phyloP scores from a whole-genome alignment of 225 moss, liverwort and hornwort species.

The Sphagnum tenellum region DNA sequence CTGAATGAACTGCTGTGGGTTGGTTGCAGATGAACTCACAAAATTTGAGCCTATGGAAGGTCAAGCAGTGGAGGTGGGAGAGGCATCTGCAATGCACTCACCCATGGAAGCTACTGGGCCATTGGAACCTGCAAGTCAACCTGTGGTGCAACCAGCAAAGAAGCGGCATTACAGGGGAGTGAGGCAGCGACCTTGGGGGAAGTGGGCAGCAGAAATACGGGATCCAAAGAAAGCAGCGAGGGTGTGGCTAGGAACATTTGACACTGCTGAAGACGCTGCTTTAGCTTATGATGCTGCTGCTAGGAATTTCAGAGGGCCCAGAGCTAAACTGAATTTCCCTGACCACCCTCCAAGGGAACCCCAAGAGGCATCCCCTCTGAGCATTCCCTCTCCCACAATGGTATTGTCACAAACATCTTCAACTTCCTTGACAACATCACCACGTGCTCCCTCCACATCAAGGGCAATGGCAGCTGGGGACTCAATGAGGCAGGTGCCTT shows the following conservation, averaged over 20 bases:
- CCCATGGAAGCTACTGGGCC: background rate
- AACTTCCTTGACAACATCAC: background rate
- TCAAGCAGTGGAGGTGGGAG: constrained; percentile 11
- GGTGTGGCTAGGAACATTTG: constrained; percentile 87
- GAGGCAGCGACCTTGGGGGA: constrained; percentile 90
- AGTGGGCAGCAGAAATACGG: constrained; percentile 93
- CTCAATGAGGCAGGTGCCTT: too few relatives aligned
- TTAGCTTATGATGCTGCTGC: constrained; percentile 43
- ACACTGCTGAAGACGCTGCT: constrained; percentile 83
- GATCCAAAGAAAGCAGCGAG: constrained; percentile 89
- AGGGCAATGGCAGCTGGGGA: background rate
- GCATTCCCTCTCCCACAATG: constrained; percentile 12
- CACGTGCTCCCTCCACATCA: background rate
- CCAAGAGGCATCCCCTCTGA: constrained; percentile 1
- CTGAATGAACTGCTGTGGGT: background rate
- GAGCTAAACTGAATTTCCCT: constrained; percentile 53
- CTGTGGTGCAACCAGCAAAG: constrained; percentile 15
- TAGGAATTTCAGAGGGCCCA: constrained; percentile 28
- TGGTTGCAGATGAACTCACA: constrained; percentile 23
- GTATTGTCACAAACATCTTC: background rate
- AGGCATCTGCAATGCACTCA: background rate
- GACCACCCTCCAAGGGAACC: constrained; percentile 22
- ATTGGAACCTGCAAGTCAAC: background rate
- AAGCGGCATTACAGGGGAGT: constrained; percentile 66
- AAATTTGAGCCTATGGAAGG: constrained; percentile 14